Conservation (phyloP, 2,329 filamentous ascomycete species). For the Pseudogymnoascus sp. region DNA sequence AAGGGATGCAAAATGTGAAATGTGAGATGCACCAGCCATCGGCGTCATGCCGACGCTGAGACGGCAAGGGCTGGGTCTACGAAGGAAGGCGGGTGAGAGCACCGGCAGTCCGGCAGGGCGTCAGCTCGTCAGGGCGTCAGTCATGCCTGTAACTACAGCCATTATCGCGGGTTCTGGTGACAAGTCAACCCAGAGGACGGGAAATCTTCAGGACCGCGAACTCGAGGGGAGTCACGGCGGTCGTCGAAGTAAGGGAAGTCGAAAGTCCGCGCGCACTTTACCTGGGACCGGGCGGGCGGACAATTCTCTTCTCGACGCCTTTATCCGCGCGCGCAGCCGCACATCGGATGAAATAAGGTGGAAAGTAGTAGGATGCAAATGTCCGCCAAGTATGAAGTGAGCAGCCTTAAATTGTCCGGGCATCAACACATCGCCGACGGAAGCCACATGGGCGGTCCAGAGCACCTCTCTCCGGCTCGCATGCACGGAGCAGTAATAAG, state of each 20-base stretch:
- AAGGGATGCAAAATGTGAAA: background rate
- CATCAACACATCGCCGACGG: background rate
- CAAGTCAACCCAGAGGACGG: background rate
- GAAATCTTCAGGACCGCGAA: background rate
- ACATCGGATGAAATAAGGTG: background rate
- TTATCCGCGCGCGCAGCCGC: background rate
- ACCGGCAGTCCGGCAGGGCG: background rate
- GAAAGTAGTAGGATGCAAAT: background rate
- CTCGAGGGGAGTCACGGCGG: background rate
- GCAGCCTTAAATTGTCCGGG: background rate
- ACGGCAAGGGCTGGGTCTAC: background rate
- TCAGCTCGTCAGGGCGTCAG: background rate
- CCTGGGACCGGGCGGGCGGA: background rate
- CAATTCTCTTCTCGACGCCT: background rate
- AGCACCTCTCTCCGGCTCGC: background rate
- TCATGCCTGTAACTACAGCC: background rate
- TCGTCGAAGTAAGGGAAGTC: background rate
- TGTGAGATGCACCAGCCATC: background rate
- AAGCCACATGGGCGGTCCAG: background rate
- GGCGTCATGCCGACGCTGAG: background rate
- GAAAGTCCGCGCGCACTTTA: background rate
- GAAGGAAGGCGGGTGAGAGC: background rate
- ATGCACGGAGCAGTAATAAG: background rate
- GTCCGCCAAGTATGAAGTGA: background rate
- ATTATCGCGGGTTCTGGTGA: slow-evolving; percentile 1